Base-by-base conservation (phyloP, 441 rosid genomes). In the Populus trichocarpa region DNA sequence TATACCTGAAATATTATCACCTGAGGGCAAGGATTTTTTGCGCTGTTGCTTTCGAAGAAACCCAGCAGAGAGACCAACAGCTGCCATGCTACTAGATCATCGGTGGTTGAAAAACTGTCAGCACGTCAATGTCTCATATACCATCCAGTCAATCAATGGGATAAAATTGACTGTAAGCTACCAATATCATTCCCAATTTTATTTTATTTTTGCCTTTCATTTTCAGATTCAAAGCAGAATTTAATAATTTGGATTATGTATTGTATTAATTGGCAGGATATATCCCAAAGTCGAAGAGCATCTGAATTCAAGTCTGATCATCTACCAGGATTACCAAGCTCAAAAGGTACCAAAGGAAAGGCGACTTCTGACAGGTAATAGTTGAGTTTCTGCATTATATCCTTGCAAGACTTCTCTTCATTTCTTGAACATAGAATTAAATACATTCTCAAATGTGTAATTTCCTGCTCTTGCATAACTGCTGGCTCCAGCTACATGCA, bases 1-100 rank as follows among this genome's bases (percentile, higher is more conserved):
- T 16, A 79, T 92, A 71, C 99, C 99, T 4, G 94, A 89, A 78
- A 83, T 85, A 67, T 83, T 96, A 81, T 96, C 99, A 78, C 73
- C 85, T 0, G 97, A 92, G 73, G 97, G 97, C 26, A 94, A 90
- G 85, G 99, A 94, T 65, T 96, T 96, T 80, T 87, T 96, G 22
- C 78, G 78, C 67, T 79, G 85, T 77, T 96, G 99, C 80, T 96
- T 96, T 77, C 86, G 50, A 78, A 89, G 98, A 85, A 94, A 94
- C 76, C 99, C 99, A 59, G 97, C 97, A 20, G 93, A 91, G 69
- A 87, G 98, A 82, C 89, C 99, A 35, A 83, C 92, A 0, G 99
- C 99, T 26, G 72, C 89, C 71, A 75, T 78, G 89, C 82, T 96
- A 85, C 83, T 94, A 67, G 97, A 91, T 75, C 98, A 96, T 81